phyloP scores from a whole-genome alignment of 2,329 filamentous ascomycete species.

The Botrytis cinerea region DNA sequence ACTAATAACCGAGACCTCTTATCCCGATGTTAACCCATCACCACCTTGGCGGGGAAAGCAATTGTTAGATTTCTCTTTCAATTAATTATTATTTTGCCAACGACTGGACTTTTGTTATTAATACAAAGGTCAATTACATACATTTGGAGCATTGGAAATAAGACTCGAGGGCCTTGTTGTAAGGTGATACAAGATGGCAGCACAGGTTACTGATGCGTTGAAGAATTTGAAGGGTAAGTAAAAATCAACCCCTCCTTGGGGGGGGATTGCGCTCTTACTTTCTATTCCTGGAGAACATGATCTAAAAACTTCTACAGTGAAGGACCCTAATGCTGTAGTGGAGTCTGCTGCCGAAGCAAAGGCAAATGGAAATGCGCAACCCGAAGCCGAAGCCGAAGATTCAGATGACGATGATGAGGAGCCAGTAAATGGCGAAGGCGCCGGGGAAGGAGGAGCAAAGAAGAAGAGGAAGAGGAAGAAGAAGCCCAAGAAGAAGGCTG shows the following conservation, averaged over 20 bases:
- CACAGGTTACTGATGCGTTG: slow-evolving; percentile 74
- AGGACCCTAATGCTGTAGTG: slow-evolving; percentile 39
- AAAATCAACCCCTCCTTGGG: slow-evolving; percentile 11
- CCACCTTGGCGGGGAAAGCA: slow-evolving; percentile 7
- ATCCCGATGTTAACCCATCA: neutral
- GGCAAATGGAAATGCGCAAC: slow-evolving; percentile 33
- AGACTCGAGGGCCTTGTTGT: neutral
- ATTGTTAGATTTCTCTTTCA: slow-evolving; percentile 12
- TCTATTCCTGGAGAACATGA: slow-evolving; percentile 14
- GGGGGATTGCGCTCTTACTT: slow-evolving; percentile 45
- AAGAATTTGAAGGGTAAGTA: slow-evolving; percentile 77
- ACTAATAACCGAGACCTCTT: neutral
- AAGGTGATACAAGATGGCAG: slow-evolving; percentile 35
- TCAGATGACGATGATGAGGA: slow-evolving; percentile 57
- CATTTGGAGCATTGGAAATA: neutral
- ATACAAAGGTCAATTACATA: slow-evolving; percentile 13
- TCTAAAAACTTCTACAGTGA: slow-evolving; percentile 32
- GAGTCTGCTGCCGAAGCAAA: slow-evolving; percentile 37
- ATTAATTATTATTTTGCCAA: neutral
- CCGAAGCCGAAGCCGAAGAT: slow-evolving; percentile 46
- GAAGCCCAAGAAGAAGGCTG: slow-evolving; percentile 69
- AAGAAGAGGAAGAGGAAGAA: slow-evolving; percentile 74
- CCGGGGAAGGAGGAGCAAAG: slow-evolving; percentile 44
- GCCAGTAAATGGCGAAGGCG: slow-evolving; percentile 43
- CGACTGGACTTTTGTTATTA: neutral